These are phyloP conservation scores for Hypoxylon sp. DNA, from an alignment of 2,329 filamentous ascomycete genomes.

Conservation along the genomic window DNA sequence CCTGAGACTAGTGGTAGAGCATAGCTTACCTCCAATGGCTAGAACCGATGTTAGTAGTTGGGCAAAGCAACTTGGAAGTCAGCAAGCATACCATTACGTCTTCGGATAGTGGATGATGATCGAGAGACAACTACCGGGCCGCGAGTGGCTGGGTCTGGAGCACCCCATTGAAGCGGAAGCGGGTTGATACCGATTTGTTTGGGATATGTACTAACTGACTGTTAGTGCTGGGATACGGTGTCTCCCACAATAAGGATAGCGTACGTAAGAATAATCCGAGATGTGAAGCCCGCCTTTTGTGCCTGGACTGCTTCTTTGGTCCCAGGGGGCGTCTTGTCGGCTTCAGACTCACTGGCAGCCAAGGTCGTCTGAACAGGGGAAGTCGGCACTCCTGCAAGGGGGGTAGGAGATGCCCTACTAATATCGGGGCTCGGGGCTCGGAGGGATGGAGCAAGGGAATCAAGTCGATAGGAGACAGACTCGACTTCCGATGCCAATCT, in stretches of 20 bases:
- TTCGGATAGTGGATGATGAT: slow-evolving; percentile 79
- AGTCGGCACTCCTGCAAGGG: slow-evolving; percentile 33
- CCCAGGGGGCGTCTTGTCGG: slow-evolving; percentile 45
- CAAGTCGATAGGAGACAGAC: slow-evolving; percentile 51
- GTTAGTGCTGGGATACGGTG: slow-evolving; percentile 32
- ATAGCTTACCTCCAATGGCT: slow-evolving; percentile 71
- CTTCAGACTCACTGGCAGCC: slow-evolving; percentile 42
- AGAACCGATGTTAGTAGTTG: slow-evolving; percentile 41
- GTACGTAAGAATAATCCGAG: slow-evolving; percentile 70
- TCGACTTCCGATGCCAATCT: slow-evolving; percentile 51
- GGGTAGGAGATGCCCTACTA: slow-evolving; percentile 41
- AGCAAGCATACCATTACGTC: slow-evolving; percentile 78
- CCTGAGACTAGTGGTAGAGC: slow-evolving; percentile 7
- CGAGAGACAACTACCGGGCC: slow-evolving; percentile 92
- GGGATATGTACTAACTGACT: slow-evolving; percentile 78
- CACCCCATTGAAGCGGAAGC: slow-evolving; percentile 89
- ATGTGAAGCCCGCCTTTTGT: slow-evolving; percentile 64
- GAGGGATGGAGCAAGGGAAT: slow-evolving; percentile 47
- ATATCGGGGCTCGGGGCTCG: slow-evolving; percentile 41
- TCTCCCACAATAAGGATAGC: slow-evolving; percentile 33
- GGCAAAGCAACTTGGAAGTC: slow-evolving; percentile 5
- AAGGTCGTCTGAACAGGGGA: slow-evolving; percentile 35
- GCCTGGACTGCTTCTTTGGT: slow-evolving; percentile 48
- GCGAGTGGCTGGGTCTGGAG: slow-evolving; percentile 78
- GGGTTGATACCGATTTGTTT: slow-evolving; percentile 95